Conservation (phyloP, 139 green algal genomes). For the Chlamydomonas schloesseri region DNA sequence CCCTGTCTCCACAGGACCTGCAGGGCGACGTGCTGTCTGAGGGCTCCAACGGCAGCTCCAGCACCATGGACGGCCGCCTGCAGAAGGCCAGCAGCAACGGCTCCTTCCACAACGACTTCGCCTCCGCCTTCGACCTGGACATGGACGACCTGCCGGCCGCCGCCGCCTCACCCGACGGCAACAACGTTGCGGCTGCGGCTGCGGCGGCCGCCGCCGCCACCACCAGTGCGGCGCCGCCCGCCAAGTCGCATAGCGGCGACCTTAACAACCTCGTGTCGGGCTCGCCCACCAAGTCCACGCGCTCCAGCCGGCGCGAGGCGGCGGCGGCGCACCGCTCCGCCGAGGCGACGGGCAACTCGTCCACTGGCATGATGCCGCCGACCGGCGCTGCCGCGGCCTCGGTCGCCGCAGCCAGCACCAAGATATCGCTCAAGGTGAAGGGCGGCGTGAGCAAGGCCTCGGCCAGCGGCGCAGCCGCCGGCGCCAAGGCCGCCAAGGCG, state of each 20-base stretch:
- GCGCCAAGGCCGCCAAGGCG: conserved; percentile 3
- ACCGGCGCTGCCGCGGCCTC: too few relatives aligned
- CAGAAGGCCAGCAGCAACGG: not conserved
- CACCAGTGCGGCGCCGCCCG: too few relatives aligned
- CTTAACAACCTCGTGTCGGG: conserved; percentile 35
- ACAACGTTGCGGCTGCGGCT: not conserved
- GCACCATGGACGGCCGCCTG: not conserved
- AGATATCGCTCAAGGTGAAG: conserved; percentile 25
- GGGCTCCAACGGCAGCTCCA: conserved; percentile 28
- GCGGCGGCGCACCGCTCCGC: not conserved
- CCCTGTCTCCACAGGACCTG: not conserved
- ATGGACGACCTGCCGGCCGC: conserved; percentile 2
- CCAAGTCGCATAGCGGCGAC: conserved; percentile 3
- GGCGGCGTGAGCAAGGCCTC: conserved; percentile 17
- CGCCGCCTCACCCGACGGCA: not conserved
- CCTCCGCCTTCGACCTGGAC: conserved; percentile 10
- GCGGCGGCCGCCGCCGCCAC: too few relatives aligned
- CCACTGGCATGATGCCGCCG: too few relatives aligned
- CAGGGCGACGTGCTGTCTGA: conserved; percentile 31
- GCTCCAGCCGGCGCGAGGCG: not conserved
- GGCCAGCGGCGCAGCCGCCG: too few relatives aligned
- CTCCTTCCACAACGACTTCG: conserved; percentile 15
- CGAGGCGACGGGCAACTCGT: not conserved
- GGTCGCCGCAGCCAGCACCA: not conserved
- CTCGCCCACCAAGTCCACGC: not conserved